Evolutionary conservation across 495 filamentous ascomycete species (phyloP).

Genomic region (Hypoxylon lienhwacheense): DNA sequence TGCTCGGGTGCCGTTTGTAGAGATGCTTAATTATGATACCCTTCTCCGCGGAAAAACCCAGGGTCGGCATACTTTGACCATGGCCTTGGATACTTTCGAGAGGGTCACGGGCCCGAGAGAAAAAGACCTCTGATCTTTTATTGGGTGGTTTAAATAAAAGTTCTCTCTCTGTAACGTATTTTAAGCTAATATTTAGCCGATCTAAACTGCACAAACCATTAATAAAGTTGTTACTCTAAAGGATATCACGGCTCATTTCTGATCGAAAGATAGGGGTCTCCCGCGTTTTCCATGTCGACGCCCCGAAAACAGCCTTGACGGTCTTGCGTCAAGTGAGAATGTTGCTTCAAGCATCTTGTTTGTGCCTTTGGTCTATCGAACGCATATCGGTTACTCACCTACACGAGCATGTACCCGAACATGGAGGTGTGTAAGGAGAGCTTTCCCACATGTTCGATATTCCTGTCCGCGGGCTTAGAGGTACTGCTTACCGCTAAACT

Average conservation of each 20-base stretch:
- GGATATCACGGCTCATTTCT: too few species aligned
- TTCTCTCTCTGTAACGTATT: background rate
- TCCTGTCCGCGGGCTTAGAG: too few species aligned
- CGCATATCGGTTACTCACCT: background rate
- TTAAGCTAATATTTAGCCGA: background rate
- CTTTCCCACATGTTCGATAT: too few species aligned
- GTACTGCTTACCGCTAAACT: too few species aligned
- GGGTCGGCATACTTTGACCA: constrained; percentile 87
- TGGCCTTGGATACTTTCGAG: constrained; percentile 90
- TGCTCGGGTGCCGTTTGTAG: constrained; percentile 86
- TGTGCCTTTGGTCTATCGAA: background rate
- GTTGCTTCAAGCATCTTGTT: background rate
- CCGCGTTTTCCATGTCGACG: too few species aligned
- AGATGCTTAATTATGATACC: constrained; percentile 96
- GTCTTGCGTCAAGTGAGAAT: too few species aligned
- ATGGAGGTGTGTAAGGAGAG: too few species aligned
- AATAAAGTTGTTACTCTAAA: too few species aligned
- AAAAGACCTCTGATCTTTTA: constrained; percentile 33
- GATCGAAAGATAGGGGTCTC: background rate
- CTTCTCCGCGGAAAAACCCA: constrained; percentile 85
- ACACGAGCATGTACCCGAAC: too few species aligned
- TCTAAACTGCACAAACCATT: too few species aligned
- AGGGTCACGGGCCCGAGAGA: constrained; percentile 66
- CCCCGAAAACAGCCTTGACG: too few species aligned
- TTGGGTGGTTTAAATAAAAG: background rate